Evolutionary conservation across 139 green algal genomes (phyloP), one percentile per base, ranked within the genome.

Genomic region (Coccomyxa sp.): DNA sequence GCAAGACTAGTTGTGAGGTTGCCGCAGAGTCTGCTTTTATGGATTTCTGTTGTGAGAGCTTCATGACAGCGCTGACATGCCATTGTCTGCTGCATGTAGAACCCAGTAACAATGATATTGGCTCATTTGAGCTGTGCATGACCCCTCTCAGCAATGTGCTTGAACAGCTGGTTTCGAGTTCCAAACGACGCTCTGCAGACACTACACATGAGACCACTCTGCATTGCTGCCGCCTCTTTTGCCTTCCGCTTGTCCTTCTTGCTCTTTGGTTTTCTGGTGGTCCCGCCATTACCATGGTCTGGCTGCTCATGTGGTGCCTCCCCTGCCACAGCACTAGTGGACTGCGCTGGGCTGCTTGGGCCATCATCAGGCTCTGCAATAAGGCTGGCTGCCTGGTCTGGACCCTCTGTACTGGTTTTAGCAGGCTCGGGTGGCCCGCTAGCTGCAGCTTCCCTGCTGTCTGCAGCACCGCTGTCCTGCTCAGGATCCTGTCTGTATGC

Each of bases 131-230:
- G 58, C 27, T 28, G 17, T 21, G 80, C 80, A 83, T 83, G 80
- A 9, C 80, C 80, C 28, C 66, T 79, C 16, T n/a, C 13, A 16
- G 32, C 17, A 9, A 84, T 80, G 68, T 84, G 81, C 32, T 66
- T 63, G 57, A 84, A 84, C 18, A 84, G 27, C 27, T 80, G 51
- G 25, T 66, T 84, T 32, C 81, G 18, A 51, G n/a, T 80, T 67
- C 10, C 21, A n/a, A 79, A 84, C 45, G 58, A 67, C 10, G 71
- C 30, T 17, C n/a, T 15, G n/a, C 81, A 84, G 13, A 80, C 45
- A 31, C 23, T 27, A 51, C 81, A 84, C 4, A 17, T 80, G 21
- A 45, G 18, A 1, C 31, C 77, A 10, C 74, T 79, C 25, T 16
- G 1, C 21, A 57, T 28, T 38, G 74, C 74, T 51, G 66, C 66